Conservation (phyloP, 345 rosid species). For the Euphorbia tirucalli region DNA sequence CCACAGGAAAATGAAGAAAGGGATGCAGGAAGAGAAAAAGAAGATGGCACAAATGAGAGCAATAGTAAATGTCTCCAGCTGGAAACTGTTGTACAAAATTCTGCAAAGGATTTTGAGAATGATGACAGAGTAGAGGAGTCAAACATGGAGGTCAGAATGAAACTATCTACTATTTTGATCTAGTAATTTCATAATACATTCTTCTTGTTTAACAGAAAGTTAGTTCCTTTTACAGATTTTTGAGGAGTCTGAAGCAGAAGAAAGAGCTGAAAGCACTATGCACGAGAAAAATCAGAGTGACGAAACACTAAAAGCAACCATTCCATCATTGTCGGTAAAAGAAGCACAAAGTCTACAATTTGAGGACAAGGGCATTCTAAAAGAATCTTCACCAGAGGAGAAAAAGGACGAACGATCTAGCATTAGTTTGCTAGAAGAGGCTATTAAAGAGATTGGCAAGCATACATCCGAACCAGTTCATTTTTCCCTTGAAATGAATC, state of each 20-base stretch:
- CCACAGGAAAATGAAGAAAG: background rate
- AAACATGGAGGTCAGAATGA: conserved; percentile 16
- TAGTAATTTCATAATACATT: background rate
- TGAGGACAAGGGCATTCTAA: background rate
- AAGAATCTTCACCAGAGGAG: background rate
- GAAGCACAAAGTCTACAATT: background rate
- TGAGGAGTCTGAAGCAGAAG: background rate
- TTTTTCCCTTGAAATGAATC: background rate
- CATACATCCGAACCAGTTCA: background rate
- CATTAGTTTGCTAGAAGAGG: background rate
- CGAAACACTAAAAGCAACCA: background rate
- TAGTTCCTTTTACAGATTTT: background rate
- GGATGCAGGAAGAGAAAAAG: conserved; percentile 13
- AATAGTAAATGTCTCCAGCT: conserved; percentile 3
- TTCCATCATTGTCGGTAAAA: background rate
- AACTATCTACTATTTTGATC: background rate
- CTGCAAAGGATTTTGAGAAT: conserved; percentile 7
- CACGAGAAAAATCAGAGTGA: background rate
- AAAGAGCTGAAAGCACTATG: background rate
- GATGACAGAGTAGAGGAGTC: conserved; percentile 7
- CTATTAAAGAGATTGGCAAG: background rate
- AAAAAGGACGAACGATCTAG: conserved; percentile 4
- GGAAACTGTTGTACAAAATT: conserved; percentile 11
- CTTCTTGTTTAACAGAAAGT: background rate
- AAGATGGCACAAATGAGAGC: background rate